These are phyloP conservation scores for Xylaria acuta DNA, from an alignment of 495 filamentous ascomycete species.

Conservation along the genomic window DNA sequence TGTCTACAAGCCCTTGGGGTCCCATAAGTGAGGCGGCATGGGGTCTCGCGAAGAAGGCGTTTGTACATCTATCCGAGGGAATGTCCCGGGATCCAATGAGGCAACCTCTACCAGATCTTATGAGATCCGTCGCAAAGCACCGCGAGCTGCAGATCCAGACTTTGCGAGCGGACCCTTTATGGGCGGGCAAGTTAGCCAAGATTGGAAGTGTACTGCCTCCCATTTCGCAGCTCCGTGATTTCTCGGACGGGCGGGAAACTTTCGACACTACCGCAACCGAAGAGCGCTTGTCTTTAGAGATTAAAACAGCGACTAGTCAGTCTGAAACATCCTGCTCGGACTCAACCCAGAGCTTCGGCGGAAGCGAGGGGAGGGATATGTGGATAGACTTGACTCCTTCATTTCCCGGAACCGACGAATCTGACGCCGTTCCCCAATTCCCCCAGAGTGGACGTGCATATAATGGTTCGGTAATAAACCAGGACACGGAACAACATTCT, in stretches of 20 bases:
- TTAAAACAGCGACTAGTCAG: background rate
- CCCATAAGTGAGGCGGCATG: slow-evolving; percentile 14
- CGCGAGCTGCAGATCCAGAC: slow-evolving; percentile 8
- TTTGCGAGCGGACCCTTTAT: background rate
- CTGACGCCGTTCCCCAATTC: background rate
- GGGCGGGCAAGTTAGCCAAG: background rate
- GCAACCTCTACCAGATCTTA: slow-evolving; percentile 22
- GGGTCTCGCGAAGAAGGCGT: slow-evolving; percentile 17
- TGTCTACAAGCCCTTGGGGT: slow-evolving; percentile 22
- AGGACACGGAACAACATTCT: background rate
- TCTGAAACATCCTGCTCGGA: background rate
- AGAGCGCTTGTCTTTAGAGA: background rate
- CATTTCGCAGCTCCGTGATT: slow-evolving; percentile 2
- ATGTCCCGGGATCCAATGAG: slow-evolving; percentile 17
- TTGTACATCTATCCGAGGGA: slow-evolving; percentile 11
- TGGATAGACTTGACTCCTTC: background rate
- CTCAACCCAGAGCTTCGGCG: background rate
- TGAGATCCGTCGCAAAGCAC: slow-evolving; percentile 12
- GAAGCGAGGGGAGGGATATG: slow-evolving; percentile 9
- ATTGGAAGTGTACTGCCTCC: background rate
- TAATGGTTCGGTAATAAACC: background rate
- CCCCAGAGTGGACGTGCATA: background rate
- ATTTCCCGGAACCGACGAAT: background rate
- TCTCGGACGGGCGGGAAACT: slow-evolving; percentile 1
- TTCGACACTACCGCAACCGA: slow-evolving; percentile 10